phyloP scores from a whole-genome alignment of 306 rosid species.

The Cyamopsis tetragonoloba region DNA sequence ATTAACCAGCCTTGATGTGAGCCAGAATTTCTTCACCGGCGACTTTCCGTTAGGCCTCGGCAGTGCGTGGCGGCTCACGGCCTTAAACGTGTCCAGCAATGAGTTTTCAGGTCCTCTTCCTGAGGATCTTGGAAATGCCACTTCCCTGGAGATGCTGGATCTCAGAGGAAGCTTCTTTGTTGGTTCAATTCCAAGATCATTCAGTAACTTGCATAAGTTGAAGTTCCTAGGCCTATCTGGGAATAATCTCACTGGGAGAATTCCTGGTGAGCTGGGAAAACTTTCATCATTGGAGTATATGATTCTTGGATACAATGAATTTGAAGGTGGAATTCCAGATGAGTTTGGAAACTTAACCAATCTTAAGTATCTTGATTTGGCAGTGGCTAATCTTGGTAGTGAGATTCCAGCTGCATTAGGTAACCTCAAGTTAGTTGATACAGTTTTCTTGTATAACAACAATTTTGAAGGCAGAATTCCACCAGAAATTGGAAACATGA shows the following conservation, averaged over 20 bases:
- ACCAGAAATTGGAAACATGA: slow-evolving; percentile 44
- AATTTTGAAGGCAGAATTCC: slow-evolving; percentile 66
- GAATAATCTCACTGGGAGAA: slow-evolving; percentile 70
- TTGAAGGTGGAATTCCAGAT: slow-evolving; percentile 71
- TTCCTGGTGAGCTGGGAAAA: slow-evolving; percentile 73
- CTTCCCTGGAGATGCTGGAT: slow-evolving; percentile 69
- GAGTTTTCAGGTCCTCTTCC: slow-evolving; percentile 72
- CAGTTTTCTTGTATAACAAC: slow-evolving; percentile 77
- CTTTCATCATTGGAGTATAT: slow-evolving; percentile 66
- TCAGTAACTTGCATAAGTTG: slow-evolving; percentile 61
- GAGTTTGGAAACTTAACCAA: slow-evolving; percentile 81
- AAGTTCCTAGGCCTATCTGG: slow-evolving; percentile 96
- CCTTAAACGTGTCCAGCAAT: slow-evolving; percentile 78
- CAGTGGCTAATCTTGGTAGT: slow-evolving; percentile 76
- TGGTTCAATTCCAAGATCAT: slow-evolving; percentile 65
- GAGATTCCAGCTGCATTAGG: slow-evolving; percentile 72
- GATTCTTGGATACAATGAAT: slow-evolving; percentile 79
- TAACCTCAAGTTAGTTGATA: slow-evolving; percentile 51
- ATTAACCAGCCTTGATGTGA: slow-evolving; percentile 64
- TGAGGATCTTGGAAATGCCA: slow-evolving; percentile 67
- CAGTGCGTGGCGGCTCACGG: slow-evolving; percentile 29
- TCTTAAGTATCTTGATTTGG: slow-evolving; percentile 84
- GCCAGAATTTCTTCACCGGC: slow-evolving; percentile 75
- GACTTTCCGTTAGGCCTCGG: slow-evolving; percentile 70
- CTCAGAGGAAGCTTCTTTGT: slow-evolving; percentile 83